A percentile compares a stretch with the other conserved stretches of the same genome.
Evolutionary conservation across 768 basidiomycete species (phyloP).

Genomic region (Naganishia randhawae): DNA sequence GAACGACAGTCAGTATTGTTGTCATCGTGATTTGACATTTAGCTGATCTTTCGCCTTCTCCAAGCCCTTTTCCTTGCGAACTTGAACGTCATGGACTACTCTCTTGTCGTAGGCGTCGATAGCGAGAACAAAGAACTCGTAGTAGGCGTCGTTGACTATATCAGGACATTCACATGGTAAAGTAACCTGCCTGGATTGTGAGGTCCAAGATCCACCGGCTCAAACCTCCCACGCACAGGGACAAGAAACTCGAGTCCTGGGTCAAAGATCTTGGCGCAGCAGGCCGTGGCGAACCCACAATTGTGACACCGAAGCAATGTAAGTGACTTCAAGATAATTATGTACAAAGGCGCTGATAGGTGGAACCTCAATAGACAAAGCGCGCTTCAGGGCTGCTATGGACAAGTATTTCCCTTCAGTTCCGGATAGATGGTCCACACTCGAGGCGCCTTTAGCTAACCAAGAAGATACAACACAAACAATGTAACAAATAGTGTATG

Average conservation of each 20-base stretch:
- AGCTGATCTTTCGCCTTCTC: not conserved
- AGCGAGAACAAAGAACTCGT: conserved; percentile 82
- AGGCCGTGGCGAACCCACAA: conserved; percentile 85
- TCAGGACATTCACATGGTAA: conserved; percentile 52
- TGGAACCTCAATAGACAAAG: conserved; percentile 38
- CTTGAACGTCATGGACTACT: conserved; percentile 91
- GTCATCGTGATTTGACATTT: not conserved
- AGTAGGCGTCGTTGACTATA: conserved; percentile 85
- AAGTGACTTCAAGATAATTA: conserved; percentile 46
- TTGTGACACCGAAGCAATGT: conserved; percentile 94
- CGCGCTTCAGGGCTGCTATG: conserved; percentile 49
- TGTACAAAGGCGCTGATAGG: not conserved
- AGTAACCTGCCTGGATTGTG: not conserved
- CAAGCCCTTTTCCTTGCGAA: conserved; percentile 78
- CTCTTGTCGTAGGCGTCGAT: conserved; percentile 92
- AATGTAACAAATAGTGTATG: not conserved
- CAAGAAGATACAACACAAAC: conserved; percentile 24
- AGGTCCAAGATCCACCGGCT: not conserved
- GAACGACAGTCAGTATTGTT: conserved; percentile 65
- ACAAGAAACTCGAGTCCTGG: conserved; percentile 97
- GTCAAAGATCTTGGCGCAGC: conserved; percentile 86
- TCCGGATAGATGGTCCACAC: conserved; percentile 45
- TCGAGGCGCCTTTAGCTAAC: not conserved
- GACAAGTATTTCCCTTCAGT: conserved; percentile 51
- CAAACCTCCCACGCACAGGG: conserved; percentile 57